Evolutionary conservation across 1,139 yeast species (phyloP), one percentile per base, ranked within the genome.

Genomic region (Candida glucosophila): DNA sequence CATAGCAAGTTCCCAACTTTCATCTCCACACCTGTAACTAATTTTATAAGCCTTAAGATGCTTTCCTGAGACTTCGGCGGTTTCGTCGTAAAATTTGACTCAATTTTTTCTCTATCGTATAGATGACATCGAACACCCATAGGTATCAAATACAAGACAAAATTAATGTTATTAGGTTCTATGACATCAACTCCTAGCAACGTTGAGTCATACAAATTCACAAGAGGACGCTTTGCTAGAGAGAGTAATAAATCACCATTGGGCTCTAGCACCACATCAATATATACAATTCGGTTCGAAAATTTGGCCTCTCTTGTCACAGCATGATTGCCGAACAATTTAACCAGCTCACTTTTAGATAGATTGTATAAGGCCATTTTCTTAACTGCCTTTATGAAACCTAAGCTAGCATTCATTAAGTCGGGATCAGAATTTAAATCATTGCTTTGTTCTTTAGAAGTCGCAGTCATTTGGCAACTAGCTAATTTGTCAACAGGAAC

Each of bases 41-140:
- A 47, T 16, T 63, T 58, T 12, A 79, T 44, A 7, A 76, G 58
- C 17, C 58, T 55, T 9, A 69, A 38, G 6, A 81, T 49, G 14
- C 58, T 58, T 4, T 63, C 67, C 9, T 60, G 52, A 39, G 74
- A 73, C 20, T 63, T 54, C 0, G 83, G 81, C 2, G 73, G 64
- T 16, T 43, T 45, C 21, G 12, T 7, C 2, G 71, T 55, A 15
- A 71, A 45, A 12, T 72, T 67, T 11, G 56, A 60, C 4, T 44
- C 38, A 10, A 67, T 41, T 14, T 64, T 57, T 3, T 50, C 39
- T 5, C 66, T 61, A 18, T 76, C 73, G 29, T 49, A 61, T 20
- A 77, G 54, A 35, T 73, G 76, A 28, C 83, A 81, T 28, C 86
- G 54, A 11, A 79, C 74, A 1, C 88, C 92, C 8, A 86, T 74